Conservation (phyloP, 345 rosid genomes). For the Salix suchowensis region DNA sequence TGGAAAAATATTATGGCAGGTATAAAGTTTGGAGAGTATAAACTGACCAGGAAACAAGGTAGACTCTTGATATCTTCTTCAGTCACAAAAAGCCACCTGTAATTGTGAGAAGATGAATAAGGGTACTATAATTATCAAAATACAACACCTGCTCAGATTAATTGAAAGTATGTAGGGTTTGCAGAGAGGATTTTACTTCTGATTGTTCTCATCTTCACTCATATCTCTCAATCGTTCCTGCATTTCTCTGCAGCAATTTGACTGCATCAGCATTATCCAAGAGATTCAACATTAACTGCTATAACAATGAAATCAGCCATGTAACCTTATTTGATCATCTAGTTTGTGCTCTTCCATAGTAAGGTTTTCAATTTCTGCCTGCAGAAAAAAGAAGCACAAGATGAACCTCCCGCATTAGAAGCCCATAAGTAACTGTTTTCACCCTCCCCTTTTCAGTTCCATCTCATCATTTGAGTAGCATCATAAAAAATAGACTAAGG, state of each 20-base stretch:
- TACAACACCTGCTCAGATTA: not conserved
- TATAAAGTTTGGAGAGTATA: constrained; percentile 1
- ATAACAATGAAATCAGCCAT: constrained; percentile 22
- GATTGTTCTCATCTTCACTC: constrained; percentile 78
- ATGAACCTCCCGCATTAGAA: constrained; percentile 10
- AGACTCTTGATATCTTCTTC: constrained; percentile 84
- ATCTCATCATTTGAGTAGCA: not conserved
- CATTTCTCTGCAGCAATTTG: constrained; percentile 57
- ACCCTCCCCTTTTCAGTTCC: not conserved
- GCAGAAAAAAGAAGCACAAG: constrained; percentile 23
- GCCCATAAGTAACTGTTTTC: not conserved
- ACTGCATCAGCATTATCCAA: constrained; percentile 33
- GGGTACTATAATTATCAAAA: constrained; percentile 6
- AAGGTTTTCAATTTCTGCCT: constrained; percentile 78
- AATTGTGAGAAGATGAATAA: constrained; percentile 17
- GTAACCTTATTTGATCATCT: constrained; percentile 82
- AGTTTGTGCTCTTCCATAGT: constrained; percentile 58
- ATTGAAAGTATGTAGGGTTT: not conserved
- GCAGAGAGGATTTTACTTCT: constrained; percentile 43
- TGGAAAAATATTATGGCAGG: not conserved
- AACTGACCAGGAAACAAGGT: constrained; percentile 69
- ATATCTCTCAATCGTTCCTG: constrained; percentile 68
- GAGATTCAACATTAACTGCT: constrained; percentile 9
- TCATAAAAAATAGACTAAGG: not conserved
- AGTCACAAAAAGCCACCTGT: constrained; percentile 87